Evolutionary conservation across 108 stramenopile species (phyloP).

Genomic region (Schizochytrium sp.): DNA sequence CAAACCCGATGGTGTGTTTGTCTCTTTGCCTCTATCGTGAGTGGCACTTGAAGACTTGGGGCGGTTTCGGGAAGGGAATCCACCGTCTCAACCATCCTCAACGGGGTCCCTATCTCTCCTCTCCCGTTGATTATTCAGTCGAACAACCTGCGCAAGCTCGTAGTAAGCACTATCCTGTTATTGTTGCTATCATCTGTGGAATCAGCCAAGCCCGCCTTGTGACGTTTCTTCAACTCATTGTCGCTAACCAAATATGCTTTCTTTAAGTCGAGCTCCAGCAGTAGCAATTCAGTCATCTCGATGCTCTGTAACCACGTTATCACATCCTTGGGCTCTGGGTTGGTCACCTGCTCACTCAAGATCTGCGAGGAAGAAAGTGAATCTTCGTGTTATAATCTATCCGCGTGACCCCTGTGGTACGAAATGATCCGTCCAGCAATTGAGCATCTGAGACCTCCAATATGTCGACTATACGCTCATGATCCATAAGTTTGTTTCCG

Average conservation of each 20-base stretch:
- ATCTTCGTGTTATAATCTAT: neutral
- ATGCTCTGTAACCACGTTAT: slow-evolving; percentile 14
- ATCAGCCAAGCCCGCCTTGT: neutral
- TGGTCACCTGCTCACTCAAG: neutral
- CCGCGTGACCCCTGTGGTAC: neutral
- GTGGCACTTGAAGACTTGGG: neutral
- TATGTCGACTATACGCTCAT: neutral
- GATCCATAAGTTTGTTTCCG: neutral
- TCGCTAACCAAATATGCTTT: neutral
- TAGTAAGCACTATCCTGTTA: neutral
- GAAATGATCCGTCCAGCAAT: neutral
- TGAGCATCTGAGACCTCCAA: neutral
- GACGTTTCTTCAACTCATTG: neutral
- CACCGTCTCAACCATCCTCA: neutral
- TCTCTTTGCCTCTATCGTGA: neutral
- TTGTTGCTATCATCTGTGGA: neutral
- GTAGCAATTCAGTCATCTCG: neutral
- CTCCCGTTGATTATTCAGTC: neutral
- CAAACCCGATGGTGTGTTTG: neutral
- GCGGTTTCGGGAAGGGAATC: neutral
- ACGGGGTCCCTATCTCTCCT: neutral
- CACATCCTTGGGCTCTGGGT: neutral
- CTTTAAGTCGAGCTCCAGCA: neutral
- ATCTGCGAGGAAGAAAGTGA: neutral
- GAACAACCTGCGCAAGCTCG: neutral